Evolutionary conservation across 2,329 filamentous ascomycete genomes (phyloP), one percentile per base, ranked within the genome.

Genomic region (Calonectria pauciramosa): DNA sequence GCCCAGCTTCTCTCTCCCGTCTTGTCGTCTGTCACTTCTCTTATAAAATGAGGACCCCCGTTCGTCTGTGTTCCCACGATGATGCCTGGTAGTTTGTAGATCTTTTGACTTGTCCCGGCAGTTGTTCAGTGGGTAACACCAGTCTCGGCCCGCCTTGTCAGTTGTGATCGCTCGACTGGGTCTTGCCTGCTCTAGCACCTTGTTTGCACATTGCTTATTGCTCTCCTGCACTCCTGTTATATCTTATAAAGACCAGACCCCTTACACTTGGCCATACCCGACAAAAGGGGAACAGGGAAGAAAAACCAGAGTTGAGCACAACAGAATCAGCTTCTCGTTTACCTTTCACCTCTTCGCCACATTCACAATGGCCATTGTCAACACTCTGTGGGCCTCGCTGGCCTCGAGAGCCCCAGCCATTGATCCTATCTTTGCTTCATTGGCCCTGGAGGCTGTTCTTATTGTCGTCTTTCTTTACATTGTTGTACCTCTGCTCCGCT

Each of bases 381-480:
- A 59, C 23, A 49, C 68, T 1, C 26, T 67, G n/a, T 73, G 71
- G 71, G 52, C 51, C 32, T 66, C 66, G 36, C 28, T 70, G 71
- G 49, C 51, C 30, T 52, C 71, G 18, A 70, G 60, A 41, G 44
- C 72, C 10, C 68, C 59, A 9, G 32, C 52, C 23, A 34, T 74
- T n/a, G 51, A 71, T 26, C 64, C 49, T 30, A 20, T 77, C 20
- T 59, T 75, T 30, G 59, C 72, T 8, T 65, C 71, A 3, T 16
- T 77, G n/a, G 36, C 64, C 10, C 10, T 68, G 36, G 78, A 77
- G 30, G 49, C 73, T 18, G 28, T 77, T 32, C 71, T 79, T 20
- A 63, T 77, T 11, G 32, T 70, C 14, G 41, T 77, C 30, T 20
- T 23, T 11, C 13, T 78, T 0, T 76, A 72, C 11, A 9, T 76